These are phyloP conservation scores for Fusarium sp. DNA, from an alignment of 2,329 filamentous ascomycete species.

Conservation along the genomic window DNA sequence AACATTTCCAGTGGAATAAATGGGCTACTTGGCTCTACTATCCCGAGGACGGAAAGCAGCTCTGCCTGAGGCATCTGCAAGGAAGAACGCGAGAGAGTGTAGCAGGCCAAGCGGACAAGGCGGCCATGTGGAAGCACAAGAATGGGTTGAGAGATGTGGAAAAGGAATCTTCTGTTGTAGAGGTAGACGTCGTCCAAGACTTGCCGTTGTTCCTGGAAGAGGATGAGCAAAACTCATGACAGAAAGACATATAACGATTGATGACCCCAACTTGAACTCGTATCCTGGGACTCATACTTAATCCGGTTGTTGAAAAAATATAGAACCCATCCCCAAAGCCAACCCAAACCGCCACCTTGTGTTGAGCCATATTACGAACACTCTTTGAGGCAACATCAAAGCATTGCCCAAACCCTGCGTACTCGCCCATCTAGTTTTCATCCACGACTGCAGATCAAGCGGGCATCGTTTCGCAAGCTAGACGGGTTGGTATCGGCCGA, in stretches of 20 bases:
- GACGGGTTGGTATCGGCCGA: not conserved
- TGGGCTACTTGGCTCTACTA: constrained; percentile 70
- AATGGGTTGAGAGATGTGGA: constrained; percentile 2
- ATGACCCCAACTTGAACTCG: not conserved
- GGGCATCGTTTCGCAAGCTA: not conserved
- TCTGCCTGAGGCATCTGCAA: constrained; percentile 64
- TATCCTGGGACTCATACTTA: not conserved
- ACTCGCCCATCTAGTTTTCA: not conserved
- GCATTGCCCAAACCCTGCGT: not conserved
- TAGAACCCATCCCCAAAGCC: not conserved
- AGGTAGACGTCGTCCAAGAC: not conserved
- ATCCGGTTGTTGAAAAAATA: not conserved
- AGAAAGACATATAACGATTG: not conserved
- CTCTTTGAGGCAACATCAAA: too few relatives aligned
- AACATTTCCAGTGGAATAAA: constrained; percentile 53
- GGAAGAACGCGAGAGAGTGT: constrained; percentile 63
- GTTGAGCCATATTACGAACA: not conserved
- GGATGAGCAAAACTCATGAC: not conserved
- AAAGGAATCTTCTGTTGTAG: not conserved
- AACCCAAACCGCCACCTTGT: not conserved
- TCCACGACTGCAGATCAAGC: not conserved
- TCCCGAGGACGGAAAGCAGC: constrained; percentile 57
- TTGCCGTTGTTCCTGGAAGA: not conserved
- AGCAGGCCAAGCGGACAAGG: constrained; percentile 28
- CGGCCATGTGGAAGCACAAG: constrained; percentile 34